Evolutionary conservation across 768 basidiomycete genomes (phyloP).

Genomic region (Agrocybe praecox): DNA sequence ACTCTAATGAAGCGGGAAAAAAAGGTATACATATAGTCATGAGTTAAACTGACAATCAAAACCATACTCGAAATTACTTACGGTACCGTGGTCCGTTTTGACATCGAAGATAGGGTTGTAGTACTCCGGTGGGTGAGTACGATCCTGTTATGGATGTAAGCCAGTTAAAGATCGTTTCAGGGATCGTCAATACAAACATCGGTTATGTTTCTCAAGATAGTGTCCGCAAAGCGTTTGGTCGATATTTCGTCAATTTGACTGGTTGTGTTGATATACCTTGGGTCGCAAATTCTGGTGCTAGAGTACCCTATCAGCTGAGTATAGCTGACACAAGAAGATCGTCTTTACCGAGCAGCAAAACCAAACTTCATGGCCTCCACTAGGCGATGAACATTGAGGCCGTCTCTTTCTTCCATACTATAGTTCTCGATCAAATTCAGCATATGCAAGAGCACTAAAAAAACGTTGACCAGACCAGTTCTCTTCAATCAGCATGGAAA

Average conservation of each 20-base stretch:
- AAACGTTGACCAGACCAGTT: neutral
- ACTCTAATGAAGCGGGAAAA: constrained; percentile 50
- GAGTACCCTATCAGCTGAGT: neutral
- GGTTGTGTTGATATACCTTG: constrained; percentile 60
- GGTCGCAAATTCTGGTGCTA: constrained; percentile 86
- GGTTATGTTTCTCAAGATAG: constrained; percentile 70
- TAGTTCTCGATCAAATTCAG: constrained; percentile 90
- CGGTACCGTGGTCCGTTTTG: constrained; percentile 85
- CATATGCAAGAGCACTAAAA: constrained; percentile 79
- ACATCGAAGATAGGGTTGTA: constrained; percentile 85
- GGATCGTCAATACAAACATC: constrained; percentile 53
- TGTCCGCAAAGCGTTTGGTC: constrained; percentile 67
- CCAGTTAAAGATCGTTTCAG: constrained; percentile 28
- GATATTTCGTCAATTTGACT: constrained; percentile 63
- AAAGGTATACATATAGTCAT: no score
- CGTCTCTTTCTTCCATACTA: constrained; percentile 52
- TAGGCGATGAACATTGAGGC: constrained; percentile 73
- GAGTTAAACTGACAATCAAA: neutral
- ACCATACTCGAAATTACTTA: constrained; percentile 32
- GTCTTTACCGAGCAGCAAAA: constrained; percentile 47
- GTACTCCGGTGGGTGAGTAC: constrained; percentile 79
- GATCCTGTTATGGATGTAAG: constrained; percentile 51
- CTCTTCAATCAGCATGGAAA: neutral
- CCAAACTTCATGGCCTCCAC: constrained; percentile 86
- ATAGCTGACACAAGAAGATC: neutral